phyloP scores from a whole-genome alignment of 805 yeast genomes.

The Wickerhamomyces ciferrii region DNA sequence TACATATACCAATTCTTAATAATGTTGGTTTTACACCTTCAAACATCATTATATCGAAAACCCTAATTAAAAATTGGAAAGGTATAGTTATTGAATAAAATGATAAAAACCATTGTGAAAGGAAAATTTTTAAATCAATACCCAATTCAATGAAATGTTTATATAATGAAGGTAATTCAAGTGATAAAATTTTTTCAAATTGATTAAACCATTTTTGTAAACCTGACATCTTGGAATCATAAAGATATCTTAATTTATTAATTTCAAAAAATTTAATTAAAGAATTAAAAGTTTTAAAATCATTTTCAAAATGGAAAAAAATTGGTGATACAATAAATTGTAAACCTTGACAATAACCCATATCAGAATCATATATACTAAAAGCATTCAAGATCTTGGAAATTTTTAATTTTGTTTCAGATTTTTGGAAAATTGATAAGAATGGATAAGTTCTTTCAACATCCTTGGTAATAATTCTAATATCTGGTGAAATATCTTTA shows the following conservation, averaged over 20 bases:
- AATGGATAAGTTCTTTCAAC: slow-evolving; percentile 56
- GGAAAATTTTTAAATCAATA: slow-evolving; percentile 40
- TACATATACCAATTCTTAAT: slow-evolving; percentile 50
- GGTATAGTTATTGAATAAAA: slow-evolving; percentile 60
- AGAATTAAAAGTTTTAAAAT: slow-evolving; percentile 41
- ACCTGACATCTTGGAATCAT: slow-evolving; percentile 49
- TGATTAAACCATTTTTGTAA: slow-evolving; percentile 47
- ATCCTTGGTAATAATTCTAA: slow-evolving; percentile 47
- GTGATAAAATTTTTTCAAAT: slow-evolving; percentile 38
- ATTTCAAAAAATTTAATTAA: slow-evolving; percentile 55
- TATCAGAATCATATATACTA: slow-evolving; percentile 57
- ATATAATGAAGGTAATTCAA: slow-evolving; percentile 34
- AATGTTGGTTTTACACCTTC: slow-evolving; percentile 52
- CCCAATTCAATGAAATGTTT: slow-evolving; percentile 34
- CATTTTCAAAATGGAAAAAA: slow-evolving; percentile 35
- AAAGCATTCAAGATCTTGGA: slow-evolving; percentile 56
- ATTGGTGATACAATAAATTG: slow-evolving; percentile 59
- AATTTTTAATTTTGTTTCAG: slow-evolving; percentile 34
- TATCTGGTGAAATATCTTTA: slow-evolving; percentile 36
- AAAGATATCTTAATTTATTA: slow-evolving; percentile 48
- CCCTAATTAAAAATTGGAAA: slow-evolving; percentile 39
- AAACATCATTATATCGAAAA: slow-evolving; percentile 44
- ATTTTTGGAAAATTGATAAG: slow-evolving; percentile 39
- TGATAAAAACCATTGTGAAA: slow-evolving; percentile 66
- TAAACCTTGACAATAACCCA: slow-evolving; percentile 67